Percentiles rank a stretch among this genome's conserved stretches.
Conservation (phyloP, 176 grass and related monocot species). For the Lolium rigidum region DNA sequence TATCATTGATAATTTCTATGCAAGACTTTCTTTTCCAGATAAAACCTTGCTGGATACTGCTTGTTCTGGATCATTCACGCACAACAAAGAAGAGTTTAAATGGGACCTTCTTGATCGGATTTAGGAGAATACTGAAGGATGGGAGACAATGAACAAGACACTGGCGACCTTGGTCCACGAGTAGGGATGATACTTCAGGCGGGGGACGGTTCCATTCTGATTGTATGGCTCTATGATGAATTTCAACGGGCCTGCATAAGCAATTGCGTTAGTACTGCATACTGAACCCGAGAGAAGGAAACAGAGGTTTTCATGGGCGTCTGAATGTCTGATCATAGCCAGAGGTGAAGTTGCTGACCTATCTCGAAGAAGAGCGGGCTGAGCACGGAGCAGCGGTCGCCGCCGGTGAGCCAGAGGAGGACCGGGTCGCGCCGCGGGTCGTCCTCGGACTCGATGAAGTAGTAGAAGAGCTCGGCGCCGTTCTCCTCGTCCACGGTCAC, state of each 20-base stretch:
- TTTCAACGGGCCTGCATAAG: not conserved
- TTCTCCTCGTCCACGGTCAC: constrained; percentile 45
- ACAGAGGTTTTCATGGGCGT: not conserved
- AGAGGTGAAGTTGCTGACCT: not conserved
- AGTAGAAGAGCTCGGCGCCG: constrained; percentile 48
- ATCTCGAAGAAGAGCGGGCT: constrained; percentile 34
- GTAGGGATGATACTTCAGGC: constrained; percentile 3
- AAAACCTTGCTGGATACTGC: too few species aligned
- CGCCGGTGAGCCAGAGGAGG: constrained; percentile 43
- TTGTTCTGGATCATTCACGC: too few species aligned
- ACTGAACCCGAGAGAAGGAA: not conserved
- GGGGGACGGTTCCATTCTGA: not conserved
- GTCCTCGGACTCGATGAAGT: constrained; percentile 48
- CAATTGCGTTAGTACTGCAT: not conserved
- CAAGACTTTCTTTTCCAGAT: too few species aligned
- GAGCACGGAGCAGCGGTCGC: constrained; percentile 38
- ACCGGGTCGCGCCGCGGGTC: constrained; percentile 4
- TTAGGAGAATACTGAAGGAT: too few species aligned
- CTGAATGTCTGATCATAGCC: too few species aligned
- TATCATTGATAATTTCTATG: too few species aligned
- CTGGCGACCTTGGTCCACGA: constrained; percentile 10
- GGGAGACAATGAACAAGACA: constrained; percentile 19
- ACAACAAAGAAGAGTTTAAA: too few species aligned
- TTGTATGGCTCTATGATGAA: not conserved
- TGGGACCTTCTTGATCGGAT: too few species aligned